These are phyloP conservation scores for Reticulascus tulasneorum DNA, from an alignment of 2,329 filamentous ascomycete genomes.

Conservation along the genomic window DNA sequence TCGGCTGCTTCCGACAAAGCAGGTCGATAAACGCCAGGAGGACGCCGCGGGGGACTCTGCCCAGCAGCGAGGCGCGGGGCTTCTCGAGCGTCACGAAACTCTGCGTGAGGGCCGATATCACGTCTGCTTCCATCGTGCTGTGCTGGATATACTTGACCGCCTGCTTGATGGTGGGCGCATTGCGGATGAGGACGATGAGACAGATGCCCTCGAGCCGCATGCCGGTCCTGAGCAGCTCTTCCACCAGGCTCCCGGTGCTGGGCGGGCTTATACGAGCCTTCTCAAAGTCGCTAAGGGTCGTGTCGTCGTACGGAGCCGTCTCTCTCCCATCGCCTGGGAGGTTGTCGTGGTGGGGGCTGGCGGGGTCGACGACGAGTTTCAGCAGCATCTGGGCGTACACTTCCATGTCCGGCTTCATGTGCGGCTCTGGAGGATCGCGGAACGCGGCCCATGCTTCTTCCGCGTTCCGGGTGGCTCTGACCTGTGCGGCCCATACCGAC, in stretches of 20 bases:
- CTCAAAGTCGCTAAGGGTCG: constrained; percentile 61
- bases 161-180: constrained; percentile 10
- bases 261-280: constrained; percentile 60
- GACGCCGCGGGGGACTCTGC: constrained; percentile 27
- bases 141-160: constrained; percentile 25
- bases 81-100: no score
- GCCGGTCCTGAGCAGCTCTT: constrained; percentile 49
- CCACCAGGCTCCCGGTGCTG: constrained; percentile 52
- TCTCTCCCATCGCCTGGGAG: constrained; percentile 19
- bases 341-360: constrained; percentile 15
- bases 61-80: not conserved
- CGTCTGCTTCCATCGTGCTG: constrained; percentile 1
- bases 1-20: constrained; percentile 9
- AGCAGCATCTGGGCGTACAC: constrained; percentile 60
- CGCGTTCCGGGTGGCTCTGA: constrained; percentile 56
- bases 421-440: constrained; percentile 29
- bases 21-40: constrained; percentile 10
- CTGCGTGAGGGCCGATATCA: not conserved
- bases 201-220: constrained; percentile 26
- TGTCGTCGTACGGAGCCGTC: constrained; percentile 29
- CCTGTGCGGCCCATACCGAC: constrained; percentile 58
- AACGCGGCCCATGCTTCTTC: constrained; percentile 58
- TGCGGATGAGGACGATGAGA: constrained; percentile 9
- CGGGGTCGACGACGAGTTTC: constrained; percentile 42
- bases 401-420: constrained; percentile 28